Percentiles rank a stretch among this genome's conserved stretches.
phyloP scores from a whole-genome alignment of 768 basidiomycete genomes.

The Collybiopsis confluens region DNA sequence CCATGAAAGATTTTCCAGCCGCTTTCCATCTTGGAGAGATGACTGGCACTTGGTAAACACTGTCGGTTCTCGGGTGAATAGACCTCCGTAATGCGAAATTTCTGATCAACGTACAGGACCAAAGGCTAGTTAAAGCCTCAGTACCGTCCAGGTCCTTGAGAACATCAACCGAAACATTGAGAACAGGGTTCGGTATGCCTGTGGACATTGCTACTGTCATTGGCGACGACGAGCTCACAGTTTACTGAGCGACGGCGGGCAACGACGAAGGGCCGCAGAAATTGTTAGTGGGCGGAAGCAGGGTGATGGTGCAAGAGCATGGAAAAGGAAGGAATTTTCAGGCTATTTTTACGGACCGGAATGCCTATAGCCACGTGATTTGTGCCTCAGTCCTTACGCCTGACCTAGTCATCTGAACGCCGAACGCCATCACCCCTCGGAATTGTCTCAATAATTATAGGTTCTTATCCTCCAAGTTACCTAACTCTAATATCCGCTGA shows the following conservation, averaged over 20 bases:
- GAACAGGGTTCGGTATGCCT: constrained; percentile 58
- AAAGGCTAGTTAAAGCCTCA: constrained; percentile 63
- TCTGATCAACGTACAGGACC: constrained; percentile 50
- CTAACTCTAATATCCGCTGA: no score
- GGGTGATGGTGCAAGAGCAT: not conserved
- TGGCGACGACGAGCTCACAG: not conserved
- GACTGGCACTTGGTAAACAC: constrained; percentile 85
- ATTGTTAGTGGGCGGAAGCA: not conserved
- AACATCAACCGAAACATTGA: constrained; percentile 61
- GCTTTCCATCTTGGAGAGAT: constrained; percentile 70
- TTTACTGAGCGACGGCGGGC: not conserved
- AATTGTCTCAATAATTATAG: no score
- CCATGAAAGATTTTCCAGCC: constrained; percentile 89
- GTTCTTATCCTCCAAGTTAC: no score
- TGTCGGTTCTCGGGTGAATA: constrained; percentile 22
- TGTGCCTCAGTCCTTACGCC: no score
- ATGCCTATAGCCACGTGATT: no score
- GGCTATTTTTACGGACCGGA: not conserved
- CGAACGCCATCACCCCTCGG: no score
- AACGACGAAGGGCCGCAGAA: not conserved
- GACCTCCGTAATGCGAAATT: constrained; percentile 2
- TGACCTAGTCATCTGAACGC: no score
- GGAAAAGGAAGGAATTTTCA: not conserved
- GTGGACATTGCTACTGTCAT: constrained; percentile 35
- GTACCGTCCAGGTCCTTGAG: constrained; percentile 65